Base-by-base conservation (phyloP, 1,139 yeast species). In the Oligophagozyma castellii region DNA sequence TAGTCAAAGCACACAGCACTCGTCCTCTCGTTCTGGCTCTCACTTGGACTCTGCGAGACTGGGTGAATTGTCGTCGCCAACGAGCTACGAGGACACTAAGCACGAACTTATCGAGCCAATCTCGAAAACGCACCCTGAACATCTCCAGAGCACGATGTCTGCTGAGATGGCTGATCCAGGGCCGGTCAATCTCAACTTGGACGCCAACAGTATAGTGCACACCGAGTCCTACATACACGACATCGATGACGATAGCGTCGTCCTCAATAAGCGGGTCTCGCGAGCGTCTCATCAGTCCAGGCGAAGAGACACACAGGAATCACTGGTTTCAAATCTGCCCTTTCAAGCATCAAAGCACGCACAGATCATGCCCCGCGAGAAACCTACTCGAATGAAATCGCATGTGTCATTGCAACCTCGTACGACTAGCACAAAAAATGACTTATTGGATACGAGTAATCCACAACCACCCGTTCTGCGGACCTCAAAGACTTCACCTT, bases 261-360 rank as follows among this genome's bases (percentile, higher is more conserved):
- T 42, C 19, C 30, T 43, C 20, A 43, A 46, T 30, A 42, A 34
- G 22, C 35, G 28, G 8, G 39, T 43, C 3, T 39, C 44, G 8
- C 36, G 46, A 22, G 30, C 32, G 5, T 34, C 43, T 1, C 31
- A 39, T 25, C 24, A 30, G 22, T 16, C 18, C 16, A 30, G 29
- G 14, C 34, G 35, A 12, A 36, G 38, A 23, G 29, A 29, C 10
- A 37, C 43, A 10, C 37, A 35, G 23, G 42, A 40, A 19, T 31
- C 39, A n/a, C 31, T 30, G 8, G 27, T 34, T 13, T 32, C 36
- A 16, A 44, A 37, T 22, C 41, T 48, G 8, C 53, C 53, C 14
- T 48, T 49, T 29, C 42, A 44, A 22, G 42, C 54, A 7, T 41
- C 47, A 3, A 48, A 46, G 26, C 54, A 49, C 31, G 40, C 54